A percentile compares a stretch with the other conserved stretches of the same genome.
phyloP scores from a whole-genome alignment of 2,329 filamentous ascomycete species.

The Hypoxylon rubiginosum region DNA sequence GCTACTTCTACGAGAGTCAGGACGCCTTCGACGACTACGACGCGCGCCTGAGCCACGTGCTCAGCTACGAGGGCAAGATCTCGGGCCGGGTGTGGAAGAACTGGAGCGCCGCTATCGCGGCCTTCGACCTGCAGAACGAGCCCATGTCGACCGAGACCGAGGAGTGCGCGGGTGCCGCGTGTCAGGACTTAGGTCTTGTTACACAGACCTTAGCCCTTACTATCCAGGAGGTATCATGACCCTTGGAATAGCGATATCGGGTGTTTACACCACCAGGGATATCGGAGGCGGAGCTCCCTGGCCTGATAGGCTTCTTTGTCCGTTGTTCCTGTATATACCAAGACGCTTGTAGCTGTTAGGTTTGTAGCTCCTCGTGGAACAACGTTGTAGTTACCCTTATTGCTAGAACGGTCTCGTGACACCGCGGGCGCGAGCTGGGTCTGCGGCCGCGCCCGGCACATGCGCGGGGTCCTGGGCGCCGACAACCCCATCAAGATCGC shows the following conservation, averaged over 20 bases:
- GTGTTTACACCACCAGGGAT: too few species aligned
- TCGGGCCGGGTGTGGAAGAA: not conserved
- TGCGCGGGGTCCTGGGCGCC: not conserved
- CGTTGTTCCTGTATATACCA: too few species aligned
- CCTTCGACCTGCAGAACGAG: not conserved
- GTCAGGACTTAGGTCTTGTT: too few species aligned
- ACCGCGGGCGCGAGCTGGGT: not conserved
- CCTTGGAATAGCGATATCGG: too few species aligned
- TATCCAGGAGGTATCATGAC: too few species aligned
- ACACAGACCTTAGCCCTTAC: too few species aligned
- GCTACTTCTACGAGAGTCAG: not conserved
- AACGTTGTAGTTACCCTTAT: too few species aligned
- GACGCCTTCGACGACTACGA: not conserved
- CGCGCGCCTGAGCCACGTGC: not conserved
- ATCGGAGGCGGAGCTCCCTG: too few species aligned
- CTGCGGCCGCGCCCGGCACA: not conserved
- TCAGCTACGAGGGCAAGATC: not conserved
- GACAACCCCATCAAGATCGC: not conserved
- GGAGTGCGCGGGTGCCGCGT: not conserved
- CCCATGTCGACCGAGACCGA: not conserved
- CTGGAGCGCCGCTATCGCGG: not conserved
- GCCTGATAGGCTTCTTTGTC: too few species aligned
- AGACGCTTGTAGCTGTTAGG: too few species aligned
- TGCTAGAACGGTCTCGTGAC: too few species aligned
- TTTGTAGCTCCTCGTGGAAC: too few species aligned